Conservation (phyloP, 2,329 filamentous ascomycete species). For the Alternaria arbusti region DNA sequence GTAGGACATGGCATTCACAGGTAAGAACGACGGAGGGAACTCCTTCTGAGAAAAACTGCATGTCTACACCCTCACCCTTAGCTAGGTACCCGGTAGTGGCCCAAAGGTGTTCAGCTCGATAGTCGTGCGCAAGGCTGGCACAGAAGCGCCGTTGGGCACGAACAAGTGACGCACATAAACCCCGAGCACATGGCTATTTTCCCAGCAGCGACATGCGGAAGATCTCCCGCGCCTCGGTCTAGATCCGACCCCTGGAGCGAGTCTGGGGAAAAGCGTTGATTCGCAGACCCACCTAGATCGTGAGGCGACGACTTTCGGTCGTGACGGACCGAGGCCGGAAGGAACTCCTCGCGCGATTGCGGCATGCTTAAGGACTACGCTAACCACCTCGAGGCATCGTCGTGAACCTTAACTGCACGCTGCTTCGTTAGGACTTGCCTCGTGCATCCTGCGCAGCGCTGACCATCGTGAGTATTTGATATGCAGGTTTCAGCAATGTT, state of each 20-base stretch:
- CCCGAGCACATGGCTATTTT: not conserved
- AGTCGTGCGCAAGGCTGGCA: not conserved
- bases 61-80: not conserved
- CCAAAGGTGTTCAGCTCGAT: not conserved
- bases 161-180: not conserved
- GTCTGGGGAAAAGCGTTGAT: not conserved
- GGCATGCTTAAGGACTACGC: not conserved
- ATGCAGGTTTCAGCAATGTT: not conserved
- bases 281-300: not conserved
- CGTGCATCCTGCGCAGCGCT: not conserved
- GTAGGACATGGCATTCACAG: not conserved
- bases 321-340: not conserved
- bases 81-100: not conserved
- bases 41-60: not conserved
- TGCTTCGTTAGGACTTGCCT: not conserved
- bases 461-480: conserved; percentile 1
- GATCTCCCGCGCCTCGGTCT: not conserved
- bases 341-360: not conserved
- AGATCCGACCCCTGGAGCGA: not conserved
- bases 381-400: not conserved
- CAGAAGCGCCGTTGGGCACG: not conserved
- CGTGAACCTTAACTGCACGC: conserved; percentile 2
- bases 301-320: not conserved
- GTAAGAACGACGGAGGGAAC: not conserved
- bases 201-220: not conserved